Evolutionary conservation across 208 protist species (phyloP), one percentile per base, ranked within the genome.

Genomic region (Trypanosoma avium): DNA sequence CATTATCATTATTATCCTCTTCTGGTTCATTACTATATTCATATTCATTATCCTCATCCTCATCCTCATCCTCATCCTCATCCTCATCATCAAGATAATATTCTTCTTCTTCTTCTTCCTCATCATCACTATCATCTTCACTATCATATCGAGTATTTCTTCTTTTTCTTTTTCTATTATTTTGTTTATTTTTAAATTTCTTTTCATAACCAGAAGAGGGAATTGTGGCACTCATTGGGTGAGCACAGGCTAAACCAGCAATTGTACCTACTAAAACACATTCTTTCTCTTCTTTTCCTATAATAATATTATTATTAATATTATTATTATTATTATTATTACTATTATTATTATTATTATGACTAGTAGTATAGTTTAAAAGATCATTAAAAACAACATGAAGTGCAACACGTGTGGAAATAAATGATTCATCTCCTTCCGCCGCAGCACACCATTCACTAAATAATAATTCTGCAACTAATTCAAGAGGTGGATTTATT

Each of bases 401-500:
- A 56, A 83, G 65, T 9, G 42, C 46, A 6, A 75, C 68, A 13
- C 36, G 13, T 29, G 45, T 54, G 43, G 82, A 79, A 35, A 55
- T 61, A 27, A 74, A 73, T 6, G 80, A 73, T 1, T 54, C 61
- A 22, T 76, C 81, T 17, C 66, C 58, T 19, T 40, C 61, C 0
- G 58, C 58, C 13, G 65, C 55, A 5, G 58, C 42, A 32, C 64
- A 70, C 58, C 63, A 75, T 48, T 75, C 75, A 22, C n/a, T 57
- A 35, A 75, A 75, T 17, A 68, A 50, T 22, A 66, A 24, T 30
- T 55, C 64, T n/a, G 60, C 69, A 17, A 70, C 21, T 7, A 65
- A 50, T 7, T 13, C 40, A 30, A 63, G 33, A 13, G 61, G 56
- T 32, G 62, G 56, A n/a, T 67, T 49, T 43, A 30, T 22, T 0